Evolutionary conservation across 352 stramenopile species (phyloP).

Genomic region (Globisporangium heterothallicum): DNA sequence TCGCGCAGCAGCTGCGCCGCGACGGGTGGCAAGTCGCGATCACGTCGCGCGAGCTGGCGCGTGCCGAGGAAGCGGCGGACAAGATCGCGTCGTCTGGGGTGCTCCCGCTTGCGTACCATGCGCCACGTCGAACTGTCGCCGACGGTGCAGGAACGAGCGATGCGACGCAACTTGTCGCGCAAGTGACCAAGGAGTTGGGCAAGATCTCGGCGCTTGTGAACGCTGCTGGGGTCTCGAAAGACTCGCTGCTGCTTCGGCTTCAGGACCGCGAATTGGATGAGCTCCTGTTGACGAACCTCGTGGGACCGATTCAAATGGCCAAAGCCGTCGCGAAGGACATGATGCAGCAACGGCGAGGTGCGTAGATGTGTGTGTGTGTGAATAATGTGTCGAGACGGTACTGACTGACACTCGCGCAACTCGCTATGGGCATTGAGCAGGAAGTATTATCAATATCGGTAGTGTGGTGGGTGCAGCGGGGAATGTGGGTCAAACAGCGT

Average conservation of each 20-base stretch:
- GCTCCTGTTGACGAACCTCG: slow-evolving; percentile 69
- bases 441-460: slow-evolving; percentile 80
- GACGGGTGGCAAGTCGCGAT: slow-evolving; percentile 68
- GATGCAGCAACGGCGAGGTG: slow-evolving; percentile 56
- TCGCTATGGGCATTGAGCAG: slow-evolving; percentile 14
- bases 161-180: slow-evolving; percentile 31
- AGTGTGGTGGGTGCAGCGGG: slow-evolving; percentile 73
- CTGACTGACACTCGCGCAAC: not conserved
- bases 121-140: slow-evolving; percentile 19
- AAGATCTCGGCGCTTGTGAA: slow-evolving; percentile 64
- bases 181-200: slow-evolving; percentile 35
- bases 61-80: slow-evolving; percentile 45
- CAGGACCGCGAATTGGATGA: slow-evolving; percentile 56
- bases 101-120: slow-evolving; percentile 55
- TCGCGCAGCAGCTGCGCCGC: slow-evolving; percentile 56
- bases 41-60: slow-evolving; percentile 52
- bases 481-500: slow-evolving; percentile 75
- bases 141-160: slow-evolving; percentile 10
- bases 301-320: slow-evolving; percentile 64
- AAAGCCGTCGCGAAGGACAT: slow-evolving; percentile 75
- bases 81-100: slow-evolving; percentile 46
- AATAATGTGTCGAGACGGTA: too few species aligned
- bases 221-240: slow-evolving; percentile 58
- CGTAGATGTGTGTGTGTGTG: not conserved
- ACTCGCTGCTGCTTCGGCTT: slow-evolving; percentile 68